phyloP scores from a whole-genome alignment of 1,284 basidiomycete genomes.

The Moniliella sp. region DNA sequence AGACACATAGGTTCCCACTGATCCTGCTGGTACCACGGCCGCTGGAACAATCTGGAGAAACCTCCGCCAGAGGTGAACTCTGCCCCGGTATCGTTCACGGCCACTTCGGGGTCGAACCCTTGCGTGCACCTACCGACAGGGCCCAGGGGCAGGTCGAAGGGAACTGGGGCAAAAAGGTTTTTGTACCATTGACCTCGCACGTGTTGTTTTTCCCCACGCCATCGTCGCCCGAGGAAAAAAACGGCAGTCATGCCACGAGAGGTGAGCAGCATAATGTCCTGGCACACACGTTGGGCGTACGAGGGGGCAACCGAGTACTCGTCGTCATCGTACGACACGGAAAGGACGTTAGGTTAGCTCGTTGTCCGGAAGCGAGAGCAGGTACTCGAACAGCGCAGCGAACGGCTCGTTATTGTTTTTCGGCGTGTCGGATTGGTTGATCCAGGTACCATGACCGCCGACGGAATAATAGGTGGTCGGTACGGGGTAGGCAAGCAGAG shows the following conservation, averaged over 20 bases:
- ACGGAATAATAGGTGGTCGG: conserved; percentile 46
- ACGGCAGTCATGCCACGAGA: conserved; percentile 43
- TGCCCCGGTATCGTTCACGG: conserved; percentile 1
- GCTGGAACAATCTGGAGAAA: conserved; percentile 2
- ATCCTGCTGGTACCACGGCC: conserved; percentile 2
- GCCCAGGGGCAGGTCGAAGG: conserved; percentile 46
- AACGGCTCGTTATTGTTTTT: conserved; percentile 51
- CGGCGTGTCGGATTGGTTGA: conserved; percentile 41
- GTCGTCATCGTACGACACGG: conserved; percentile 45
- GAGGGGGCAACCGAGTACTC: conserved; percentile 39
- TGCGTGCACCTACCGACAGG: conserved; percentile 44
- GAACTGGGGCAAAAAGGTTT: conserved; percentile 48
- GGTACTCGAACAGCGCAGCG: conserved; percentile 43
- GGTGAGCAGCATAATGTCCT: conserved; percentile 43
- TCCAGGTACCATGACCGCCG: conserved; percentile 43
- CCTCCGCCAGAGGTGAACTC: conserved; percentile 5
- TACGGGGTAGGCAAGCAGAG: conserved; percentile 45
- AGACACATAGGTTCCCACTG: conserved; percentile 2
- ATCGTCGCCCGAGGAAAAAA: conserved; percentile 49
- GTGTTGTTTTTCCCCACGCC: conserved; percentile 45
- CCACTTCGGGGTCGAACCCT: conserved; percentile 21
- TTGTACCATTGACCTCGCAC: conserved; percentile 45
- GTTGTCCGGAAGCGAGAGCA: conserved; percentile 39
- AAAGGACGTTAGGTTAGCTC: conserved; percentile 42
- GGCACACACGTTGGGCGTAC: conserved; percentile 47